Conservation (phyloP, 805 yeast genomes). For the Hanseniaspora taiwanica region DNA sequence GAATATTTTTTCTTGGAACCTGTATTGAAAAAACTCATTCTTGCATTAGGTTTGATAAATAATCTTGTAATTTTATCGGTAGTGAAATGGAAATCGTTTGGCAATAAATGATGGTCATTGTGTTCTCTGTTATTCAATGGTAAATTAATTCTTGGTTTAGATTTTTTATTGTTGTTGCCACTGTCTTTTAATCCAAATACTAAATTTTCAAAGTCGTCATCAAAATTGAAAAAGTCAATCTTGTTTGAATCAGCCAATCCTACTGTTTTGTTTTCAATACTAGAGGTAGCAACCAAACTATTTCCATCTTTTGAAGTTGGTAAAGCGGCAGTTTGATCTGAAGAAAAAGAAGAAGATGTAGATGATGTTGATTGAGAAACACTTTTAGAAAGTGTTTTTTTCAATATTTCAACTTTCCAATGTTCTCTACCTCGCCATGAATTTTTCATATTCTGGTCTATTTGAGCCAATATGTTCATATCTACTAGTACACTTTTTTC, state of each 20-base stretch:
- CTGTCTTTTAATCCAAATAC: constrained; percentile 25
- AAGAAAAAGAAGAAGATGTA: no score
- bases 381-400: no score
- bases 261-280: constrained; percentile 23
- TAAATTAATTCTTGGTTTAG: constrained; percentile 25
- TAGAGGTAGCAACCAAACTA: constrained; percentile 2
- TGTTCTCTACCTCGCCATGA: constrained; percentile 91
- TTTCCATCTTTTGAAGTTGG: constrained; percentile 2
- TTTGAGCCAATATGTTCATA: constrained; percentile 62
- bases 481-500: constrained; percentile 25
- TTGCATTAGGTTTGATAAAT: constrained; percentile 51
- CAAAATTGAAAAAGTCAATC: constrained; percentile 32
- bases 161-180: constrained; percentile 13
- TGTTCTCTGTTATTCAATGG: constrained; percentile 30
- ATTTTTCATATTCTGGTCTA: constrained; percentile 48
- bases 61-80: constrained; percentile 54
- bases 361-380: no score
- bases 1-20: constrained; percentile 12
- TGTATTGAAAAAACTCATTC: constrained; percentile 28
- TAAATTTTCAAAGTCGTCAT: constrained; percentile 26
- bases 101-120: constrained; percentile 38
- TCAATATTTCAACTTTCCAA: constrained; percentile 67
- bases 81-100: constrained; percentile 61
- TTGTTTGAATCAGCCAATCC: constrained; percentile 14
- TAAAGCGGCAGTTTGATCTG: not conserved